Base-by-base conservation (phyloP, 495 filamentous ascomycete species). In the Penicillium angulare region DNA sequence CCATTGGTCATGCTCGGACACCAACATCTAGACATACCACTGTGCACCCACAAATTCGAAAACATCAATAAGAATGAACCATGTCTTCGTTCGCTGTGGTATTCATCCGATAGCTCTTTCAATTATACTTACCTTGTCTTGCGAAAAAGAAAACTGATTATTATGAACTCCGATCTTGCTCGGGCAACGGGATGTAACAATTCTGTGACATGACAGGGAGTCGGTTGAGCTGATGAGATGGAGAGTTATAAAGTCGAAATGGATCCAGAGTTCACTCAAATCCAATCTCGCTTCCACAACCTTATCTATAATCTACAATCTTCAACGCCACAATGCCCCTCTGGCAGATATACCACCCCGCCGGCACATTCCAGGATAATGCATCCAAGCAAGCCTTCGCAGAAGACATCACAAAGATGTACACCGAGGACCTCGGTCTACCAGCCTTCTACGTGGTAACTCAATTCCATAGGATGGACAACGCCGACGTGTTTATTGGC, bases 391-490 rank as follows among this genome's bases (percentile, higher is more conserved):
- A 47, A 15, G 10, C 46, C 17, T 50, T 67, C 27, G 53, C 47
- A 8, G 12, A 55, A 34, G 58, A 58, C 41, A 61, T 67, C 16
- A 67, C 64, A 2, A 50, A 57, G 4, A 53, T 58, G 12, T 67
- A 67, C 35, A 53, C 52, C 18, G 9, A 21, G 5, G 1, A n/a
- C n/a, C n/a, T 58, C 27, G 60, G 64, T 4, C 53, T 67, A 1
- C 60, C 64, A 0, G 55, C 56, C n/a, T 67, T 67, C 56, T 67
- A 67, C 39, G 64, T 67, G 12, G 53, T 64, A 7, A 49, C 39
- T 6, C 47, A 64, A 2, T 66, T 66, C 49, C 23, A 52, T 18
- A 31, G 52, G 9, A 21, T 60, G 7, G 3, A 43, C 5, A 32
- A 26, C 4, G 33, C 35, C 7, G 31, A 59, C 1, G 23, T 58